A percentile compares a stretch with the other conserved stretches of the same genome.
Evolutionary conservation across 148 eudicot genomes (phyloP).

Genomic region (Rhododendron vialii): DNA sequence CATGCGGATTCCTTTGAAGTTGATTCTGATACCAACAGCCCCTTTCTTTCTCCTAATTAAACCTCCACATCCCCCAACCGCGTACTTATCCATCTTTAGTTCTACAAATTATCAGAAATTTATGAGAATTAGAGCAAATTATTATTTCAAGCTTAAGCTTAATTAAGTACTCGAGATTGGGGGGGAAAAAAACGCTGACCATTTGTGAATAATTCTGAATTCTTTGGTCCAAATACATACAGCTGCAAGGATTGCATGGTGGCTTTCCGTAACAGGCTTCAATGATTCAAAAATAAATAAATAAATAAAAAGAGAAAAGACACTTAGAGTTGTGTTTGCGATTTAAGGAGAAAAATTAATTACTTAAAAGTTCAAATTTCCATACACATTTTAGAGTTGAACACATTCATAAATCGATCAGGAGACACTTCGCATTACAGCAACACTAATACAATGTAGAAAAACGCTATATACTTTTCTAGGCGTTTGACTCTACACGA

Average conservation of each 20-base stretch:
- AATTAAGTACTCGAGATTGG: neutral
- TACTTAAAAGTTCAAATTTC: too few species aligned
- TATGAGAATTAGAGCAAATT: neutral
- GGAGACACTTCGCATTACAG: neutral
- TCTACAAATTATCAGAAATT: conserved; percentile 14
- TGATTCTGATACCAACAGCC: conserved; percentile 40
- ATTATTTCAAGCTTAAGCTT: neutral
- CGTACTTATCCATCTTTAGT: conserved; percentile 33
- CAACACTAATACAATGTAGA: neutral
- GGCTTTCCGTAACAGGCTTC: conserved; percentile 41
- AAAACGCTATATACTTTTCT: neutral
- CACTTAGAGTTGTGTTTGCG: neutral
- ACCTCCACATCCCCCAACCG: conserved; percentile 40
- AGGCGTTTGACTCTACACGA: neutral
- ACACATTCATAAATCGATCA: neutral
- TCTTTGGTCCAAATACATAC: conserved; percentile 39
- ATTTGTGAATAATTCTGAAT: conserved; percentile 21
- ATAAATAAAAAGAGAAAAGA: neutral
- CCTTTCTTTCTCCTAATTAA: conserved; percentile 41
- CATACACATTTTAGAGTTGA: neutral
- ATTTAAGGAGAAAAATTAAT: neutral
- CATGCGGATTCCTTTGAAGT: conserved; percentile 33
- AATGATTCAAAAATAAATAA: neutral
- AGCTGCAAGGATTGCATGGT: conserved; percentile 47
- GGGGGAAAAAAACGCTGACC: conserved; percentile 12